Percentiles rank a stretch among this genome's conserved stretches.
phyloP scores from a whole-genome alignment of 1,139 yeast genomes.

The Schwanniomyces etchellsii region DNA sequence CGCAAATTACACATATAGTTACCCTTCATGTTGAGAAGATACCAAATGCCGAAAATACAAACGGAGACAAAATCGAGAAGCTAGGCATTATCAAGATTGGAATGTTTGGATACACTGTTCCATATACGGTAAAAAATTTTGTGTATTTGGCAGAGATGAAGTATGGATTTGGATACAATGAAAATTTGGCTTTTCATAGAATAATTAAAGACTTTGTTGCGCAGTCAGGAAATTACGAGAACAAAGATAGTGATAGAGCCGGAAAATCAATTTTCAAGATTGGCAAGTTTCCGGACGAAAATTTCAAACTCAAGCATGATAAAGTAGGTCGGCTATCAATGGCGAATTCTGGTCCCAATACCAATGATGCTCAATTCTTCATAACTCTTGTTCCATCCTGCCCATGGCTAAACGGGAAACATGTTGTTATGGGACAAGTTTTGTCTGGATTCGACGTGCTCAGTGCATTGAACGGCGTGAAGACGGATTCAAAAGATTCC shows the following conservation, averaged over 20 bases:
- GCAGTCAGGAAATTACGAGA: conserved; percentile 34
- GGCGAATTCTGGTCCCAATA: conserved; percentile 39
- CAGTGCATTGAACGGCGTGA: conserved; percentile 26
- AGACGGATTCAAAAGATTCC: conserved; percentile 31
- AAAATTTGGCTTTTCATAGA: conserved; percentile 25
- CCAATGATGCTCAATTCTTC: conserved; percentile 39
- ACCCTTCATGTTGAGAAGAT: conserved; percentile 16
- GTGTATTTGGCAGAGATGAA: conserved; percentile 26
- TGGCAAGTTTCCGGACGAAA: conserved; percentile 33
- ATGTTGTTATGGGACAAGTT: conserved; percentile 54
- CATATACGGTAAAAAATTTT: conserved; percentile 35
- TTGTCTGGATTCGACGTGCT: conserved; percentile 38
- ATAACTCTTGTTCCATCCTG: conserved; percentile 24
- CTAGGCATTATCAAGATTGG: conserved; percentile 13
- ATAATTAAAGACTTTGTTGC: conserved; percentile 33
- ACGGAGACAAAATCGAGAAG: not conserved
- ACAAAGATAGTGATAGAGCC: conserved; percentile 14
- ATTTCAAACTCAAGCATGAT: conserved; percentile 27
- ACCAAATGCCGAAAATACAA: conserved; percentile 9
- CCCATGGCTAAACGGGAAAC: conserved; percentile 45
- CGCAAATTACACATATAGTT: conserved; percentile 23
- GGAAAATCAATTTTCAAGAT: too few relatives aligned
- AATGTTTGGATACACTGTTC: conserved; percentile 26
- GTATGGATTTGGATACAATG: conserved; percentile 30
- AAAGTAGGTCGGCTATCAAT: conserved; percentile 36